Conservation (phyloP, 495 filamentous ascomycete genomes). For the Venustampulla echinocandica region DNA sequence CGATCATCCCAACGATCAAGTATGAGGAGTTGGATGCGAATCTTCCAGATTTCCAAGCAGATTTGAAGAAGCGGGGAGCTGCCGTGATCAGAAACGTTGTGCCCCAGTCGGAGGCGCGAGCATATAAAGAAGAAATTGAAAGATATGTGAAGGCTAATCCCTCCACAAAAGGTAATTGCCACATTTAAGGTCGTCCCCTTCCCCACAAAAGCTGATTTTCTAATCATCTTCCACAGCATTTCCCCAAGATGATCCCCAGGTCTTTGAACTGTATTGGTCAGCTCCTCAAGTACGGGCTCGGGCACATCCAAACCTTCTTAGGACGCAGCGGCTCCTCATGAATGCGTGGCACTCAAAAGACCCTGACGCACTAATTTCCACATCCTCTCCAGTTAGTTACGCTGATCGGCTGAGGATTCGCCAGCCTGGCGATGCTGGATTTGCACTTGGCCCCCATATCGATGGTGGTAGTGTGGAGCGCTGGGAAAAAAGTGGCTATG, state of each 20-base stretch:
- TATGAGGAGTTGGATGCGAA: slow-evolving; percentile 44
- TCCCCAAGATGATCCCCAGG: slow-evolving; percentile 51
- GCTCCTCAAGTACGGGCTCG: slow-evolving; percentile 66
- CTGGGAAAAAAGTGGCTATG: slow-evolving; percentile 78
- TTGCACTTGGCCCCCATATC: slow-evolving; percentile 78
- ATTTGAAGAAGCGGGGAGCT: slow-evolving; percentile 53
- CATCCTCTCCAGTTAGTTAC: slow-evolving; percentile 57
- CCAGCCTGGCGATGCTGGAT: slow-evolving; percentile 63
- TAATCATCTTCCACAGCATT: slow-evolving; percentile 32
- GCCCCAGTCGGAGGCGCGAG: slow-evolving; percentile 47
- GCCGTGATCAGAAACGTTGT: slow-evolving; percentile 57
- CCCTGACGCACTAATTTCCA: slow-evolving; percentile 49
- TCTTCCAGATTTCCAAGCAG: slow-evolving; percentile 28
- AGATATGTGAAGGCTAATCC: slow-evolving; percentile 58
- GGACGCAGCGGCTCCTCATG: slow-evolving; percentile 64
- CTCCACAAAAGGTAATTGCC: slow-evolving; percentile 36
- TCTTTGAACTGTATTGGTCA: slow-evolving; percentile 89
- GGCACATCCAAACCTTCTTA: slow-evolving; percentile 59
- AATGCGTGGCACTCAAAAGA: slow-evolving; percentile 62
- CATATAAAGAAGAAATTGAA: slow-evolving; percentile 48
- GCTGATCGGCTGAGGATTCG: slow-evolving; percentile 78
- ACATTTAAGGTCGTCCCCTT: too few relatives aligned
- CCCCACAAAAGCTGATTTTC: neutral
- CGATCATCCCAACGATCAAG: slow-evolving; percentile 49
- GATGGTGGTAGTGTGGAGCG: slow-evolving; percentile 80